Base-by-base conservation (phyloP, 2,329 filamentous ascomycete genomes). In the Trichothecium roseum region DNA sequence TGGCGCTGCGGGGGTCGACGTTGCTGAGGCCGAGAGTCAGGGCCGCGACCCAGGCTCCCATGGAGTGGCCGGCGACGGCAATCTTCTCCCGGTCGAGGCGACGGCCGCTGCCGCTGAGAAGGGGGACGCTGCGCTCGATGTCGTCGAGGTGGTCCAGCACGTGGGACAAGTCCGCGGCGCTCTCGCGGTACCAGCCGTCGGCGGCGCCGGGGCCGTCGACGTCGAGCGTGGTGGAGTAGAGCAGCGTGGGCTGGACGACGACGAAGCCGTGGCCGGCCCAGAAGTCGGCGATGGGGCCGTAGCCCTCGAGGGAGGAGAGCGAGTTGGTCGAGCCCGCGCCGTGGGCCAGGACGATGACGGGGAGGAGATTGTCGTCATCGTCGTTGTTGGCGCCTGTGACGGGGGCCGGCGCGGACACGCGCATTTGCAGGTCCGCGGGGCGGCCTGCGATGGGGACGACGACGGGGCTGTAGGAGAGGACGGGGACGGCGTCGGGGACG, bases 251-350 rank as follows among this genome's bases (percentile, higher is more conserved):
- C 9, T 51, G 50, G 17, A 52, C 43, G 26, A 53, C 50, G 2
- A 44, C 47, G 18, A 53, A 51, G 5, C 50, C 50, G 26, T 49
- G 50, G 0, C 42, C 42, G 5, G 50, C 50, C 42, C 42, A 51
- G 37, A 47, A 52, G 12, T 51, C 47, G 2, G 29, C 42, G 3
- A 52, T 34, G 0, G 50, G 50, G 1, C 37, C 42, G 7, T 52
- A 52, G 1, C 48, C 49, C 13, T 50, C 44, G 14, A 41, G 41
- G 0, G 48, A 51, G 1, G 48, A 50, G 10, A 52, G 41, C 16
- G 43, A 53, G 32, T 49, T 48, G 38, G 44, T 50, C 2, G 30
- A 41, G 3, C 50, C 50, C 10, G 49, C 47, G 4, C 50, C 50
- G 5, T 53, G 50, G 6, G 50, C 49, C 1, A 52, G 38, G 2